Conservation (phyloP, 176 grass and related monocot species). For the Avena eriantha region DNA sequence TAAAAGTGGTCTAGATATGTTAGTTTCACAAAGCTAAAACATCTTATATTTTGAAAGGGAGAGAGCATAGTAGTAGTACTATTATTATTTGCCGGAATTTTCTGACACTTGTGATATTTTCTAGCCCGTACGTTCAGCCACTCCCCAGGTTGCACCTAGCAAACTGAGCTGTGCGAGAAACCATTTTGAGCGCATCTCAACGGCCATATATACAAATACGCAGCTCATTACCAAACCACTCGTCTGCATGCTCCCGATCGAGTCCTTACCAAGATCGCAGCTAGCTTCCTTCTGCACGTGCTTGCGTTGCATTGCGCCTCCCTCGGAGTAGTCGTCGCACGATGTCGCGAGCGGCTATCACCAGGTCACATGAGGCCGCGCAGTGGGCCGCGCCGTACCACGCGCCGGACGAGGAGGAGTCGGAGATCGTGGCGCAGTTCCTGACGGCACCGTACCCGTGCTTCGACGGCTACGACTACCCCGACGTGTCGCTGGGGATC, state of each 20-base stretch:
- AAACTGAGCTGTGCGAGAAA: slow-evolving; percentile 44
- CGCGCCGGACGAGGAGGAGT: slow-evolving; percentile 61
- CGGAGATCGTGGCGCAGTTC: slow-evolving; percentile 76
- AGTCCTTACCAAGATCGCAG: slow-evolving; percentile 1
- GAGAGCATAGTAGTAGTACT: too few relatives aligned
- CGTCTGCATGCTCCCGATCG: not conserved
- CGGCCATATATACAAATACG: not conserved
- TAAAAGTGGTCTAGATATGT: too few relatives aligned
- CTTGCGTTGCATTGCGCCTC: not conserved
- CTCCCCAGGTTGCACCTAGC: not conserved
- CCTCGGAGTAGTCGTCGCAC: not conserved
- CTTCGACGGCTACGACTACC: slow-evolving; percentile 58
- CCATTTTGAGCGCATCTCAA: not conserved
- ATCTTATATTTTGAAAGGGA: too few relatives aligned
- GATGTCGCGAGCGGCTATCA: slow-evolving; percentile 42
- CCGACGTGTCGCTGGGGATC: slow-evolving; percentile 56
- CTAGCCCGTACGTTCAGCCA: not conserved
- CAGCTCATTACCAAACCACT: not conserved
- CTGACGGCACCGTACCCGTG: slow-evolving; percentile 50
- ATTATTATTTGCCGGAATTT: not conserved
- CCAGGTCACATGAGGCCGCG: slow-evolving; percentile 18
- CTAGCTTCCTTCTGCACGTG: not conserved
- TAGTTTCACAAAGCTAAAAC: too few relatives aligned
- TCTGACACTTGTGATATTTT: slow-evolving; percentile 2
- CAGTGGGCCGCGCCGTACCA: slow-evolving; percentile 55